Percentiles rank a stretch among this genome's conserved stretches.
phyloP scores from a whole-genome alignment of 768 basidiomycete species.

The Gelatoporia subvermispora region DNA sequence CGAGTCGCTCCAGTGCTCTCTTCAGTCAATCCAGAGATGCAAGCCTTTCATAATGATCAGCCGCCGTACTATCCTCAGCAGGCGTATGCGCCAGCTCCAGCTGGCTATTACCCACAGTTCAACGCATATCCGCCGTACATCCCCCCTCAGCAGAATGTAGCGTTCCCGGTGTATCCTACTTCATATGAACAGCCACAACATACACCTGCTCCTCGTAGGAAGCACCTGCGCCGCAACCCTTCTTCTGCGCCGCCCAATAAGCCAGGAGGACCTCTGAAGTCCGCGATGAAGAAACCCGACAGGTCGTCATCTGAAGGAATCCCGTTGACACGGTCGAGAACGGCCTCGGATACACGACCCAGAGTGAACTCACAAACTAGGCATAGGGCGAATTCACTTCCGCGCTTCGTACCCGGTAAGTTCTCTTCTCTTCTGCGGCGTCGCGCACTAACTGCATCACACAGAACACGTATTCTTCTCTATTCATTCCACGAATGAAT shows the following conservation, averaged over 20 bases:
- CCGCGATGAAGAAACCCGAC: conserved; percentile 51
- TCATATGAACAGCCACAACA: conserved; percentile 7
- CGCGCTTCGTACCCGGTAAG: conserved; percentile 23
- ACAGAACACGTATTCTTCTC: conserved; percentile 72
- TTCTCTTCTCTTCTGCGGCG: not conserved
- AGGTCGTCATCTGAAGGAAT: conserved; percentile 10
- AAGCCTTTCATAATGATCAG: conserved; percentile 13
- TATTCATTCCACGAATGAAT: conserved; percentile 60
- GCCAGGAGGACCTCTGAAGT: conserved; percentile 36
- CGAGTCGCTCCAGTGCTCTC: conserved; percentile 4
- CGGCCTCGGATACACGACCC: conserved; percentile 7
- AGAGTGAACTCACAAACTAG: conserved; percentile 14
- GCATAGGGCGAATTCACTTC: conserved; percentile 29
- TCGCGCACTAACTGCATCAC: not conserved
- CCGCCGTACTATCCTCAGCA: conserved; percentile 15
- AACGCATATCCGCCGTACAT: conserved; percentile 16
- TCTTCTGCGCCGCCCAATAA: not conserved
- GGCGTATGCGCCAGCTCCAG: conserved; percentile 9
- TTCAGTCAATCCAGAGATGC: conserved; percentile 11
- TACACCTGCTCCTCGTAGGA: conserved; percentile 5
- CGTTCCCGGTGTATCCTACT: conserved; percentile 14
- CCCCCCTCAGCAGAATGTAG: conserved; percentile 12
- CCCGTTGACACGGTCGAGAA: conserved; percentile 4
- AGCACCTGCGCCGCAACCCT: not conserved
- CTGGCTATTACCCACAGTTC: conserved; percentile 2